Percentiles rank a stretch among this genome's conserved stretches.
These are phyloP conservation scores for Phoenix dactylifera DNA, from an alignment of 176 grass and related monocot genomes.

Conservation along the genomic window DNA sequence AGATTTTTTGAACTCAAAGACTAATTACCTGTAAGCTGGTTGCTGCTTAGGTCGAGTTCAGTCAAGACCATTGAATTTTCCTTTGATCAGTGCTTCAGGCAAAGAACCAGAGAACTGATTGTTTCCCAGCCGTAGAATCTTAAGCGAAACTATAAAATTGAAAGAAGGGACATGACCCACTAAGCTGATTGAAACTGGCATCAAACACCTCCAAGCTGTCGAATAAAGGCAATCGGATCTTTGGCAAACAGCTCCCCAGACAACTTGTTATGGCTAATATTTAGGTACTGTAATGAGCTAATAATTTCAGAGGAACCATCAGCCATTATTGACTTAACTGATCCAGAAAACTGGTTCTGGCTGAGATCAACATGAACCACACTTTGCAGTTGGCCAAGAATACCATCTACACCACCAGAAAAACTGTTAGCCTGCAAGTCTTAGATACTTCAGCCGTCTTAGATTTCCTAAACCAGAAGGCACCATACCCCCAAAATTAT, in stretches of 20 bases:
- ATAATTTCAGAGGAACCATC: too few relatives aligned
- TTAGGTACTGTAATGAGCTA: too few relatives aligned
- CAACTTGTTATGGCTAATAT: conserved; percentile 5
- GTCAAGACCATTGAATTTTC: conserved; percentile 74
- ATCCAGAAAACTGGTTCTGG: too few relatives aligned
- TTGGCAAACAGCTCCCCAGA: conserved; percentile 62
- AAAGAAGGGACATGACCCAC: conserved; percentile 60
- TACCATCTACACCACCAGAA: conserved; percentile 42
- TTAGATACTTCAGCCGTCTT: conserved; percentile 51
- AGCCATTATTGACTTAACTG: too few relatives aligned
- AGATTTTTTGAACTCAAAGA: background rate
- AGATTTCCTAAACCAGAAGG: conserved; percentile 50
- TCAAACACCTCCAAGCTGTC: conserved; percentile 83
- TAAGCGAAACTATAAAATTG: conserved; percentile 80
- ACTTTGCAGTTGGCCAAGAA: conserved; percentile 51
- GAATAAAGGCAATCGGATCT: conserved; percentile 54
- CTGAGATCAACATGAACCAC: conserved; percentile 56
- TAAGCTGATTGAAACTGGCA: conserved; percentile 74
- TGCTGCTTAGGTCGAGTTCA: conserved; percentile 85
- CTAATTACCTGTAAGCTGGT: conserved; percentile 66
- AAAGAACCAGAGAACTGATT: conserved; percentile 73
- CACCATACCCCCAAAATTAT: conserved; percentile 41
- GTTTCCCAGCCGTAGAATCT: conserved; percentile 55
- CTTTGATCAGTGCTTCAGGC: conserved; percentile 65
- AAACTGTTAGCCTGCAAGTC: conserved; percentile 56